Evolutionary conservation across 495 filamentous ascomycete species (phyloP).

Genomic region (Hypoxylon cercidicola): DNA sequence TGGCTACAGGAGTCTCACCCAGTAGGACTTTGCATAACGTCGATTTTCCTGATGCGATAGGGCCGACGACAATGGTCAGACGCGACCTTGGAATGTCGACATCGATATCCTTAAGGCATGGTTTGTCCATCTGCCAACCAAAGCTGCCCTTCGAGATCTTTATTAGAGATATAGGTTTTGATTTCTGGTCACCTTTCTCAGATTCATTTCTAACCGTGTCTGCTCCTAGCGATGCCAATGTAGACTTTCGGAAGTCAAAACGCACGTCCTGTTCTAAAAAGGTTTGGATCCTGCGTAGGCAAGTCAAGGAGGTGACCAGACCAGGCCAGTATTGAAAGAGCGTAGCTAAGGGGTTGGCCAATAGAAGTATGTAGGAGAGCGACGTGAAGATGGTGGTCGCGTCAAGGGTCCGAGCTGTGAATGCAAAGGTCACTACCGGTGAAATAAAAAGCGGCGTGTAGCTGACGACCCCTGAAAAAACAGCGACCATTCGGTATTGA

Average conservation of each 20-base stretch:
- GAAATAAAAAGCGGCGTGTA: slow-evolving; percentile 64
- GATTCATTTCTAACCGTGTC: background rate
- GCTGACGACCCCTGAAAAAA: slow-evolving; percentile 47
- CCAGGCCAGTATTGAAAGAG: slow-evolving; percentile 66
- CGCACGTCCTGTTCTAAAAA: slow-evolving; percentile 52
- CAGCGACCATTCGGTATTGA: slow-evolving; percentile 55
- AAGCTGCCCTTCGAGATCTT: slow-evolving; percentile 50
- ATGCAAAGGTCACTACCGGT: slow-evolving; percentile 53
- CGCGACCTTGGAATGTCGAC: slow-evolving; percentile 46
- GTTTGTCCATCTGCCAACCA: slow-evolving; percentile 53
- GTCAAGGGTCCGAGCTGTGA: slow-evolving; percentile 55
- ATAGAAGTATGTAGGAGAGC: slow-evolving; percentile 67
- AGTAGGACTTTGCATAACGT: slow-evolving; percentile 60
- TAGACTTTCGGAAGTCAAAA: slow-evolving; percentile 21
- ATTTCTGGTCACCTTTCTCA: background rate
- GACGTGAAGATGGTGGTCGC: slow-evolving; percentile 67
- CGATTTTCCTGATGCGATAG: slow-evolving; percentile 61
- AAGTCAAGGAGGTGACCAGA: slow-evolving; percentile 58
- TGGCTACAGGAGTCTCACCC: slow-evolving; percentile 53
- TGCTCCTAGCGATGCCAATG: background rate
- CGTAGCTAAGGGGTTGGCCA: slow-evolving; percentile 64
- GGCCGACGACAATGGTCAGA: slow-evolving; percentile 56
- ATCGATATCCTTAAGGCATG: slow-evolving; percentile 48
- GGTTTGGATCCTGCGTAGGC: slow-evolving; percentile 52
- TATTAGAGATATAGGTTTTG: background rate